A percentile compares a stretch with the other conserved stretches of the same genome.
These are phyloP conservation scores for Penicillium sp. DNA, from an alignment of 2,329 filamentous ascomycete genomes.

Conservation along the genomic window DNA sequence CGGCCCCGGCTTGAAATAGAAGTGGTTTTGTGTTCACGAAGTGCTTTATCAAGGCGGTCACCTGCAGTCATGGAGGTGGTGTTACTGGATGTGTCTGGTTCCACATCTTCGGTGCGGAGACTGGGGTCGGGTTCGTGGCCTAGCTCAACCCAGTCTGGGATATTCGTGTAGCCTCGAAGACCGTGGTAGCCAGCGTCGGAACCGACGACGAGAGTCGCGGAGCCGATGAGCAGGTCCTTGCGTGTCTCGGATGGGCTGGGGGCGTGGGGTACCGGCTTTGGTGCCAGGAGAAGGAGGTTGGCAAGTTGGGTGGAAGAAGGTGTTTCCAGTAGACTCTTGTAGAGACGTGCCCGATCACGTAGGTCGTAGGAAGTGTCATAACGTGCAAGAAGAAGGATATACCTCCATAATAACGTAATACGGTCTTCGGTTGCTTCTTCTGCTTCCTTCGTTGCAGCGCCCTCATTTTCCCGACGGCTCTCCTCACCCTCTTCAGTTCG, in stretches of 20 bases:
- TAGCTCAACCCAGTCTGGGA: conserved; percentile 81
- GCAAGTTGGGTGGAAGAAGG: conserved; percentile 77
- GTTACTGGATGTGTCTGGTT: conserved; percentile 31
- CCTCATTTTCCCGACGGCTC: conserved; percentile 19
- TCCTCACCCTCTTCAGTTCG: conserved; percentile 24
- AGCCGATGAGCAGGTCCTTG: conserved; percentile 75
- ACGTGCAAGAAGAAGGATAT: conserved; percentile 77
- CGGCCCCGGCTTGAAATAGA: conserved; percentile 6
- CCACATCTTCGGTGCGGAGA: conserved; percentile 62
- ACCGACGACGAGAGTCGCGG: conserved; percentile 79
- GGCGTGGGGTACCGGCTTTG: conserved; percentile 88
- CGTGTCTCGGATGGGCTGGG: conserved; percentile 84
- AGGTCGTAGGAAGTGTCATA: conserved; percentile 96
- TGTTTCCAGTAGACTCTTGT: conserved; percentile 75
- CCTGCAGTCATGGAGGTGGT: conserved; percentile 39
- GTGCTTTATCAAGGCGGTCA: conserved; percentile 42
- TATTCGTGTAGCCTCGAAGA: conserved; percentile 70
- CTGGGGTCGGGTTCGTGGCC: conserved; percentile 75
- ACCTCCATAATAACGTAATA: conserved; percentile 76
- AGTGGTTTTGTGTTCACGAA: conserved; percentile 41
- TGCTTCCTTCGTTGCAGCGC: conserved; percentile 20
- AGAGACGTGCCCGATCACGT: conserved; percentile 84
- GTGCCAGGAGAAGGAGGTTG: conserved; percentile 83
- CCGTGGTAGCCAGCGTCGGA: conserved; percentile 70
- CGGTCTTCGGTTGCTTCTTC: conserved; percentile 52